A percentile compares a stretch with the other conserved stretches of the same genome.
Conservation (phyloP, 768 basidiomycete genomes). For the Hericium rajendrae region DNA sequence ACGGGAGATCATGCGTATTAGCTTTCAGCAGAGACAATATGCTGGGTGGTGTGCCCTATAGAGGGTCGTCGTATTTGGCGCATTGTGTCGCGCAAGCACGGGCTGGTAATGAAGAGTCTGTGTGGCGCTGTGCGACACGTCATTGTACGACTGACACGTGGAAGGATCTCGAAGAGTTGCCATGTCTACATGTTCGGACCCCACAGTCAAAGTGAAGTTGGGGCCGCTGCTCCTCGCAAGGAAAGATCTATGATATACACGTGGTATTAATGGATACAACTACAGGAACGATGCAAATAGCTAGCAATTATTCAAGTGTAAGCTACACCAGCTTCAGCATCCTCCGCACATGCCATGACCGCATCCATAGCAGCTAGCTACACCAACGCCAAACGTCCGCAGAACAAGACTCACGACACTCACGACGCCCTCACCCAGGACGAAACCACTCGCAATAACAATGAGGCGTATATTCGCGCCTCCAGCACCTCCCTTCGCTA, state of each 20-base stretch:
- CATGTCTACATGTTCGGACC: neutral
- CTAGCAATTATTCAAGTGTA: neutral
- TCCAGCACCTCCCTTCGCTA: conserved; percentile 33
- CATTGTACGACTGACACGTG: neutral
- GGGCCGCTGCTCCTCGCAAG: no score
- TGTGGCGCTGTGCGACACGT: neutral
- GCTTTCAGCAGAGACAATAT: no score
- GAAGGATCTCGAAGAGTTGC: neutral
- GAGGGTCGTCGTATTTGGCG: no score
- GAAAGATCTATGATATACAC: neutral
- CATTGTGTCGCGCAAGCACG: no score
- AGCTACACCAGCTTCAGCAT: conserved; percentile 32
- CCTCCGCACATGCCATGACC: conserved; percentile 62
- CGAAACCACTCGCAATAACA: conserved; percentile 89
- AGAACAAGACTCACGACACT: conserved; percentile 73
- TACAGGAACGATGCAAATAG: neutral
- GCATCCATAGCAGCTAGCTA: conserved; percentile 84
- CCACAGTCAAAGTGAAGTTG: neutral
- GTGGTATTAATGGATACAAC: neutral
- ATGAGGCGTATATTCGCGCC: conserved; percentile 64
- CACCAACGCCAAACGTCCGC: conserved; percentile 64
- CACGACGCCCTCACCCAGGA: conserved; percentile 87
- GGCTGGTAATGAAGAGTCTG: no score
- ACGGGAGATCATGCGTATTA: conserved; percentile 42
- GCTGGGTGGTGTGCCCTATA: no score